A percentile compares a stretch with the other conserved stretches of the same genome.
phyloP scores from a whole-genome alignment of 192 early-diverging fungal species.

The Coemansia sp. region DNA sequence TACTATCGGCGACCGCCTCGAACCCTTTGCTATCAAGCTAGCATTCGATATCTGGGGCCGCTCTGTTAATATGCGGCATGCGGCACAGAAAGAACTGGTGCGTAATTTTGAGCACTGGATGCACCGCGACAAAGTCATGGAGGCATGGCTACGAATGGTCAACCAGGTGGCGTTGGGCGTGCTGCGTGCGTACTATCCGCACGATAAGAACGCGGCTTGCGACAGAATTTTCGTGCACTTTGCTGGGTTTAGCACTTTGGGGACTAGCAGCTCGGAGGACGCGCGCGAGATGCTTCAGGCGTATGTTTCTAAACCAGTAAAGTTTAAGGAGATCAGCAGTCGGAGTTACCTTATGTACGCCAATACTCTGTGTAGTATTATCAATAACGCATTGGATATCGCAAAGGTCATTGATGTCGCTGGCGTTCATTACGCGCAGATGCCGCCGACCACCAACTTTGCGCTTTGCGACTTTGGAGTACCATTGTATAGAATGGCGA shows the following conservation, averaged over 20 bases:
- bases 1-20: constrained; percentile 49
- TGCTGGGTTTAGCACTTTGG: constrained; percentile 31
- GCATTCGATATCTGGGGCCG: constrained; percentile 45
- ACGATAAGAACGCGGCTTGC: constrained; percentile 11
- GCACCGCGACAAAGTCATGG: constrained; percentile 37
- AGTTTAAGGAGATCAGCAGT: constrained; percentile 19
- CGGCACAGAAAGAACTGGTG: constrained; percentile 9
- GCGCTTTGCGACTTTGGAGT: constrained; percentile 29
- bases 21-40: constrained; percentile 41
- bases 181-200: constrained; percentile 30
- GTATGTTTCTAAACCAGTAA: constrained; percentile 21
- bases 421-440: constrained; percentile 27
- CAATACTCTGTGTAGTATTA: constrained; percentile 20
- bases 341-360: constrained; percentile 31
- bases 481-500: constrained; percentile 29
- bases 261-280: constrained; percentile 11
- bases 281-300: constrained; percentile 14
- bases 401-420: constrained; percentile 21
- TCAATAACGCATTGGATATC: constrained; percentile 24
- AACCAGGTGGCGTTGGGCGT: constrained; percentile 27
- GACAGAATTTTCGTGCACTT: constrained; percentile 25
- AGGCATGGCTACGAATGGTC: constrained; percentile 34
- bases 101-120: constrained; percentile 36
- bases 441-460: constrained; percentile 47
- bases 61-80: constrained; percentile 5